Conservation (phyloP, 495 filamentous ascomycete genomes). For the Zalerion maritima region DNA sequence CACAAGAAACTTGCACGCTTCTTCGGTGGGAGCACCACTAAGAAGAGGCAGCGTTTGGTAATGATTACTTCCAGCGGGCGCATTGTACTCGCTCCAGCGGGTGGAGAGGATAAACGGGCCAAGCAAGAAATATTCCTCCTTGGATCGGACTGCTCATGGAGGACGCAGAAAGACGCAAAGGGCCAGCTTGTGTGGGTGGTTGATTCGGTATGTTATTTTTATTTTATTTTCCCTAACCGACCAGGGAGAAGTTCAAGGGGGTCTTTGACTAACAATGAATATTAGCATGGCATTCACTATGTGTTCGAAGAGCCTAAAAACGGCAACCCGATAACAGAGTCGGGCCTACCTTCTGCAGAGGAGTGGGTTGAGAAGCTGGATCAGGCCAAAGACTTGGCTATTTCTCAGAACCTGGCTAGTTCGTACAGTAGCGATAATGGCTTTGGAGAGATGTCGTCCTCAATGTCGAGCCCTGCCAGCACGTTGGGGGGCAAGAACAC, state of each 20-base stretch:
- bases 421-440: constrained; percentile 56
- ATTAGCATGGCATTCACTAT: constrained; percentile 77
- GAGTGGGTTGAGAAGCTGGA: constrained; percentile 85
- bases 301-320: constrained; percentile 85
- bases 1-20: constrained; percentile 83
- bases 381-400: constrained; percentile 63
- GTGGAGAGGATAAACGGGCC: constrained; percentile 88
- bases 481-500: constrained; percentile 42
- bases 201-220: constrained; percentile 61
- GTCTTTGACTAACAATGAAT: too few species aligned
- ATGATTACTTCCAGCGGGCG: constrained; percentile 89
- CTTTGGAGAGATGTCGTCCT: constrained; percentile 57
- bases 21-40: constrained; percentile 77
- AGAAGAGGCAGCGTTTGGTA: constrained; percentile 82
- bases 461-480: constrained; percentile 59
- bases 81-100: constrained; percentile 79
- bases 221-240: constrained; percentile 2
- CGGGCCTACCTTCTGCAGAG: constrained; percentile 41
- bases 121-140: constrained; percentile 82
- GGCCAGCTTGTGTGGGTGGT: constrained; percentile 79
- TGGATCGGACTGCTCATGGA: constrained; percentile 56
- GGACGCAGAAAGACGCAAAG: constrained; percentile 65
- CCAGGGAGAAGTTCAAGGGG: too few species aligned
- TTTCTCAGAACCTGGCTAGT: constrained; percentile 50
- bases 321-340: constrained; percentile 18